A percentile compares a stretch with the other conserved stretches of the same genome.
Conservation (phyloP, 352 stramenopile genomes). For the Pythium plurisporium region DNA sequence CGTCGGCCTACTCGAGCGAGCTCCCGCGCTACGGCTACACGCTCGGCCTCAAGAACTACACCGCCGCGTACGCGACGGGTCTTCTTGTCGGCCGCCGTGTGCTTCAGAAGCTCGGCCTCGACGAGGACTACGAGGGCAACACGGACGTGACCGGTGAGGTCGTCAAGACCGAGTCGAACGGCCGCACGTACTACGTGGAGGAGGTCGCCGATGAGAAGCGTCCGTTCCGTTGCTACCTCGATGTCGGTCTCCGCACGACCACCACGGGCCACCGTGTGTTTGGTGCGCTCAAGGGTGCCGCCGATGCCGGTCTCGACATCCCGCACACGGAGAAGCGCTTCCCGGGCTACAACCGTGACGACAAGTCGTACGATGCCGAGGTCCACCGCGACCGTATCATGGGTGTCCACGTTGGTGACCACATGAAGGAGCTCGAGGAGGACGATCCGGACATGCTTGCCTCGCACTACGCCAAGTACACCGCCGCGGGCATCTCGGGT, state of each 20-base stretch:
- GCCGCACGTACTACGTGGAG: conserved; percentile 98
- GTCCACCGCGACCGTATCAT: conserved; percentile 98
- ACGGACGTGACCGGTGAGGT: conserved; percentile 95
- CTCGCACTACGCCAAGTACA: conserved; percentile 95
- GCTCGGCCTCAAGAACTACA: conserved; percentile 99
- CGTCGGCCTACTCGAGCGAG: conserved; percentile 93
- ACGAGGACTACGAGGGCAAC: conserved; percentile 97
- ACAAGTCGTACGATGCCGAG: conserved; percentile 98
- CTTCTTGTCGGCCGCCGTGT: conserved; percentile 94
- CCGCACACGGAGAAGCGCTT: conserved; percentile 99
- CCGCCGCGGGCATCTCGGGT: conserved; percentile 88
- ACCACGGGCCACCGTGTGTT: conserved; percentile 99
- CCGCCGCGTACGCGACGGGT: conserved; percentile 97
- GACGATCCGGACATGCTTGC: conserved; percentile 98
- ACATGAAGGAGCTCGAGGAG: conserved; percentile 99
- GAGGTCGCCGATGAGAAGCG: conserved; percentile 98
- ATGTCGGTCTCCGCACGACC: conserved; percentile 97
- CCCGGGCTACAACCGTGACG: conserved; percentile 97
- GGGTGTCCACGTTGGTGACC: conserved; percentile 96
- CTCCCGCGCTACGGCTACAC: conserved; percentile 95
- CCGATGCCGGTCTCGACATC: conserved; percentile 98
- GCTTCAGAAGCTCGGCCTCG: conserved; percentile 97
- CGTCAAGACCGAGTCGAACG: conserved; percentile 93
- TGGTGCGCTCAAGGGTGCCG: conserved; percentile 97
- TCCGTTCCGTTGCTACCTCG: conserved; percentile 97